These are phyloP conservation scores for Nicotiana tomentosiformis DNA, from an alignment of 257 asterid genomes.

Conservation along the genomic window DNA sequence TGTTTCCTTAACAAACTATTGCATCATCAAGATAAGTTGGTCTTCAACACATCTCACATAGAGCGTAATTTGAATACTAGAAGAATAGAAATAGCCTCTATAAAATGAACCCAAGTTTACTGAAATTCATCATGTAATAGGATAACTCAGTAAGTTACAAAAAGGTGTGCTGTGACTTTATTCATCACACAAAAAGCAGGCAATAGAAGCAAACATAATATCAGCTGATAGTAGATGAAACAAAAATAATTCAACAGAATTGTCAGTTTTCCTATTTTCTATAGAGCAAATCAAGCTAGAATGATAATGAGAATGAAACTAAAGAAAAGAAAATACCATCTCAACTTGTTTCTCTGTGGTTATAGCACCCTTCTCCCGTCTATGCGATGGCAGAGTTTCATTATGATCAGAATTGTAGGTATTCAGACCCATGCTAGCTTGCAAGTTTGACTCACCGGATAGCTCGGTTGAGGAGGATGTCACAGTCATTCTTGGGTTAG, in stretches of 20 bases:
- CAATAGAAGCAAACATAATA: not conserved
- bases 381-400: slow-evolving; percentile 16
- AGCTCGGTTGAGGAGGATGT: slow-evolving; percentile 28
- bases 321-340: slow-evolving; percentile 34
- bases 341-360: slow-evolving; percentile 34
- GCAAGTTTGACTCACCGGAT: slow-evolving; percentile 20
- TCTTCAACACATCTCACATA: not conserved
- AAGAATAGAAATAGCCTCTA: not conserved
- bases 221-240: not conserved
- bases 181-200: not conserved
- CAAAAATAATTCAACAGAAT: not conserved
- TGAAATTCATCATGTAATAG: not conserved
- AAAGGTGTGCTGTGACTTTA: not conserved
- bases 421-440: slow-evolving; percentile 28
- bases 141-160: not conserved
- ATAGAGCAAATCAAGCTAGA: not conserved
- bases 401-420: slow-evolving; percentile 22
- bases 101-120: not conserved
- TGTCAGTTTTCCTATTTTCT: not conserved
- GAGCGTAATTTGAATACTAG: not conserved
- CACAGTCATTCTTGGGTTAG: slow-evolving; percentile 22
- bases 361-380: slow-evolving; percentile 32
- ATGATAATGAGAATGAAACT: slow-evolving; percentile 4
- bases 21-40: not conserved
- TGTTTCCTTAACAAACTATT: slow-evolving; percentile 3